Percentiles rank a stretch among this genome's conserved stretches.
phyloP scores from a whole-genome alignment of 139 green algal species.

The Pedinophyceae sp. region DNA sequence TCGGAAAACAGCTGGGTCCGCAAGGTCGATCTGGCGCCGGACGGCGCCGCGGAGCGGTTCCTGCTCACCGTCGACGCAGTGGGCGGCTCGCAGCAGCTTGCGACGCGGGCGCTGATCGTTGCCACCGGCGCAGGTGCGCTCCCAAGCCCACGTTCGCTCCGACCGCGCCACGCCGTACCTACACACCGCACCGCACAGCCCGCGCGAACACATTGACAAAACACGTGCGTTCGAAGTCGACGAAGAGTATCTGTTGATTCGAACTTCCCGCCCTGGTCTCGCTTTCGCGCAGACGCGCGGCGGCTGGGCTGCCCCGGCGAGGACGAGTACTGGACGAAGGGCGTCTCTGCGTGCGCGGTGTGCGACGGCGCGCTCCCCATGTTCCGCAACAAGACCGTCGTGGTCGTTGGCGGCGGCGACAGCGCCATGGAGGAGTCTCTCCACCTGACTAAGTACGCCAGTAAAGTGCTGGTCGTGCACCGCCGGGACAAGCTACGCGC shows the following conservation, averaged over 20 bases:
- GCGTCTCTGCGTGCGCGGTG: slow-evolving; percentile 56
- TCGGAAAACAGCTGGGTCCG: slow-evolving; percentile 43
- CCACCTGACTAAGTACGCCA: slow-evolving; percentile 35
- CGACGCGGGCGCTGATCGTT: slow-evolving; percentile 45
- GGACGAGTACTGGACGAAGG: slow-evolving; percentile 50
- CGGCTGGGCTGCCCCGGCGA: not conserved
- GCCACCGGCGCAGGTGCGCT: slow-evolving; percentile 39
- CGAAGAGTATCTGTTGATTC: no score
- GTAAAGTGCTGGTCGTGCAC: not conserved
- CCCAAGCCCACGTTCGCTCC: no score
- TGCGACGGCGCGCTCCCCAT: slow-evolving; percentile 72
- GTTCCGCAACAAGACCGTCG: slow-evolving; percentile 64
- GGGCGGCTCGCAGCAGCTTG: slow-evolving; percentile 20
- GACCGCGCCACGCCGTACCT: no score
- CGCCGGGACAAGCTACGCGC: not conserved
- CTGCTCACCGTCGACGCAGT: slow-evolving; percentile 1
- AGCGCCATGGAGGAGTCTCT: slow-evolving; percentile 61
- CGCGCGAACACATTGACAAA: no score
- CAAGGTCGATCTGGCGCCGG: slow-evolving; percentile 51
- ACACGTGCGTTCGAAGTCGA: no score
- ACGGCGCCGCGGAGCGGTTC: slow-evolving; percentile 36
- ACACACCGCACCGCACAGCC: no score
- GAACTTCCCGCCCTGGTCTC: no score
- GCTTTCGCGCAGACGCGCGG: no score
- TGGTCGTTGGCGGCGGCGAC: slow-evolving; percentile 65